Evolutionary conservation across 2,329 filamentous ascomycete species (phyloP).

Genomic region (Tricladium varicosporioides): DNA sequence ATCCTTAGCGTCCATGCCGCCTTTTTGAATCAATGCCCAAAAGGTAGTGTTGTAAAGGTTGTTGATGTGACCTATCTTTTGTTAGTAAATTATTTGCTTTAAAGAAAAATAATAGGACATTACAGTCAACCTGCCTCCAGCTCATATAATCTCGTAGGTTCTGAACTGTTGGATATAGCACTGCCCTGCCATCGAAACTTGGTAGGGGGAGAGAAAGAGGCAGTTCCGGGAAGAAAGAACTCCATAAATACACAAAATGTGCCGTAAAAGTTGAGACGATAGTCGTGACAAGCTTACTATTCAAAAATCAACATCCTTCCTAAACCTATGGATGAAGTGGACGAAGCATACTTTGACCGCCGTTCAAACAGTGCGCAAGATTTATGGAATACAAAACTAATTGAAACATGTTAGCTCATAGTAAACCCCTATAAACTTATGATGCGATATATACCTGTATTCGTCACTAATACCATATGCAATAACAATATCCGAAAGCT

Average conservation of each 20-base stretch:
- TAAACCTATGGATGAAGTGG: neutral
- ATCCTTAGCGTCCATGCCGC: conserved; percentile 70
- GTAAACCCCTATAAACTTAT: neutral
- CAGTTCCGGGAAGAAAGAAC: conserved; percentile 68
- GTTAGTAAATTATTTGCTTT: conserved; percentile 6
- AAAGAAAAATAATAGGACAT: conserved; percentile 32
- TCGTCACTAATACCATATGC: conserved; percentile 96
- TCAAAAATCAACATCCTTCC: conserved; percentile 8
- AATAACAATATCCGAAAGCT: conserved; percentile 80
- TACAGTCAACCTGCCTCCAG: conserved; percentile 96
- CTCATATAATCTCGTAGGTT: conserved; percentile 94
- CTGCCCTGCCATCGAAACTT: conserved; percentile 88
- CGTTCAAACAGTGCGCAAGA: conserved; percentile 80
- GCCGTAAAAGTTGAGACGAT: conserved; percentile 92
- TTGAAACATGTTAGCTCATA: conserved; percentile 35
- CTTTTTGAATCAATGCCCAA: conserved; percentile 81
- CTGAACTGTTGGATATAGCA: conserved; percentile 78
- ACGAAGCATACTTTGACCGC: conserved; percentile 62
- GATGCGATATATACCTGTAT: conserved; percentile 59
- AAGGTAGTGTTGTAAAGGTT: conserved; percentile 98
- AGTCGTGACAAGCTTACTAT: conserved; percentile 85
- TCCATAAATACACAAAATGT: conserved; percentile 83
- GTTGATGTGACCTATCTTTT: conserved; percentile 80
- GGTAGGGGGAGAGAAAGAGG: conserved; percentile 73
- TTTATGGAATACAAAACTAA: conserved; percentile 81